These are phyloP conservation scores for Boletus bicolor DNA, from an alignment of 768 basidiomycete genomes.

Conservation along the genomic window DNA sequence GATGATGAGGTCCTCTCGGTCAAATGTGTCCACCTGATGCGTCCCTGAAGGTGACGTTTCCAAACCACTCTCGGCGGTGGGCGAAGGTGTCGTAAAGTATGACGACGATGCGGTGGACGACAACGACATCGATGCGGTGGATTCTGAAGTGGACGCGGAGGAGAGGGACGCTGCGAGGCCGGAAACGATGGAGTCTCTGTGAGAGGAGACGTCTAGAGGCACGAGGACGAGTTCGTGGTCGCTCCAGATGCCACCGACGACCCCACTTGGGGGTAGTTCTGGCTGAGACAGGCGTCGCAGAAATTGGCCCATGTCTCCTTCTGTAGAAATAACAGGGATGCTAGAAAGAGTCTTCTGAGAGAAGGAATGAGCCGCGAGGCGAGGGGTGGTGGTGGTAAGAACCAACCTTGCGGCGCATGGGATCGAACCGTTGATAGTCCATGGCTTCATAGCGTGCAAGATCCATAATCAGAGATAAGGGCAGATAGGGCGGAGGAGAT, in stretches of 20 bases:
- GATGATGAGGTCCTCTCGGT: constrained; percentile 32
- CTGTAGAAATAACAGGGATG: constrained; percentile 8
- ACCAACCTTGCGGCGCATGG: constrained; percentile 30
- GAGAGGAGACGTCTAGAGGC: constrained; percentile 25
- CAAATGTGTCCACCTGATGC: constrained; percentile 24
- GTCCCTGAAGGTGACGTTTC: constrained; percentile 5
- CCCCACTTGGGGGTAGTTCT: constrained; percentile 12
- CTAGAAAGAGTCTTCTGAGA: constrained; percentile 19
- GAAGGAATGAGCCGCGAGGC: constrained; percentile 23
- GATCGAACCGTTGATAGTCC: constrained; percentile 34
- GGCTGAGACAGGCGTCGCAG: constrained; percentile 23
- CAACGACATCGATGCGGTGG: constrained; percentile 6
- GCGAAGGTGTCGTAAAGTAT: constrained; percentile 22
- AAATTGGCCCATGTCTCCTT: constrained; percentile 28
- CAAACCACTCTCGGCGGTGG: constrained; percentile 8
- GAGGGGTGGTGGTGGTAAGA: constrained; percentile 11
- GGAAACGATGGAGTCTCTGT: constrained; percentile 19
- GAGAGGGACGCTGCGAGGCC: constrained; percentile 14
- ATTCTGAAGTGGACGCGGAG: constrained; percentile 6
- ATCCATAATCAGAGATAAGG: constrained; percentile 28
- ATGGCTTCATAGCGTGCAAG: constrained; percentile 27
- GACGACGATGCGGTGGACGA: constrained; percentile 17
- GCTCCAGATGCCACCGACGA: constrained; percentile 32
- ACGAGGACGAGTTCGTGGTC: constrained; percentile 35
- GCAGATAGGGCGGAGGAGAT: constrained; percentile 27